A percentile compares a stretch with the other conserved stretches of the same genome.
These are phyloP conservation scores for Kitagawia praeruptora DNA, from an alignment of 129 eudicot species.

Conservation along the genomic window DNA sequence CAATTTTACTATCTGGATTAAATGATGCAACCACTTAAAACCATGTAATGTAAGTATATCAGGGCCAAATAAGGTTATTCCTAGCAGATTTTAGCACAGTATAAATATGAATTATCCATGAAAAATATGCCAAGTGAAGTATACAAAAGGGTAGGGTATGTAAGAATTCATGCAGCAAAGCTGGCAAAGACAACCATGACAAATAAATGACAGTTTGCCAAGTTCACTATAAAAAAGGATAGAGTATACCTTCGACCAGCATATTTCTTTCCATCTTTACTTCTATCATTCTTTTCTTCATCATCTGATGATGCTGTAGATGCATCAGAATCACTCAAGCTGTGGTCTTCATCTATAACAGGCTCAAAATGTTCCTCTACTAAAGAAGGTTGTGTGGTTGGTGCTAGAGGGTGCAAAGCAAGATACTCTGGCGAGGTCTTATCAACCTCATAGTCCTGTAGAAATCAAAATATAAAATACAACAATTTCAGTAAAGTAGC, in stretches of 20 bases:
- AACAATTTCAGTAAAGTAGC: background rate
- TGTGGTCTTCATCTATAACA: constrained; percentile 32
- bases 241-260: constrained; percentile 53
- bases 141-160: background rate
- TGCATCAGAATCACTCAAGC: constrained; percentile 46
- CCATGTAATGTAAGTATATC: background rate
- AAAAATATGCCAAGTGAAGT: background rate
- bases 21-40: background rate
- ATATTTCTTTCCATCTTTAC: constrained; percentile 28
- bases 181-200: background rate
- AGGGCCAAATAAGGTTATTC: background rate
- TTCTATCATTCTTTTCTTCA: constrained; percentile 28
- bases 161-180: background rate
- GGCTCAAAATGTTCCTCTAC: constrained; percentile 85
- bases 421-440: constrained; percentile 65
- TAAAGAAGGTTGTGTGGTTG: constrained; percentile 54
- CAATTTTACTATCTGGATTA: background rate
- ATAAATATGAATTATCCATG: background rate
- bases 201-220: background rate
- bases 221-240: background rate
- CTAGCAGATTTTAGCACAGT: background rate
- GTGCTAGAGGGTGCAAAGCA: constrained; percentile 77
- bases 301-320: constrained; percentile 40
- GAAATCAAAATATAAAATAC: background rate
- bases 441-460: constrained; percentile 83